Conservation (phyloP, 2,329 filamentous ascomycete genomes). For the Nemania bipapillata region DNA sequence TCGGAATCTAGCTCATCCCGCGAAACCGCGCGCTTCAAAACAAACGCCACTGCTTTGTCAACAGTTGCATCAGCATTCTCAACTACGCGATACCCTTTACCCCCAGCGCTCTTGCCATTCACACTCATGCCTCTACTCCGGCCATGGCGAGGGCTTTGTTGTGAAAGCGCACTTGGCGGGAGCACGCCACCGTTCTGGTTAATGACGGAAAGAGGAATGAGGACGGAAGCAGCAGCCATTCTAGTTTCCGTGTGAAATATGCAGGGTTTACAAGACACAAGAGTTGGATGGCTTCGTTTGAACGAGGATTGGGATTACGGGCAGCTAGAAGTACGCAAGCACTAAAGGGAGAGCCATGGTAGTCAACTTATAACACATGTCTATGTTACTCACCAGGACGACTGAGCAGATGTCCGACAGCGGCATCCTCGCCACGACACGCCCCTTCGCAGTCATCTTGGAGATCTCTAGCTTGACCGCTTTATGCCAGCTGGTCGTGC, state of each 20-base stretch:
- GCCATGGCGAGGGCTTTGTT: slow-evolving; percentile 53
- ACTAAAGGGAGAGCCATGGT: slow-evolving; percentile 2
- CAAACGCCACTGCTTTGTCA: slow-evolving; percentile 56
- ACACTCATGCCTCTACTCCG: slow-evolving; percentile 55
- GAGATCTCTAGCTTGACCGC: slow-evolving; percentile 38
- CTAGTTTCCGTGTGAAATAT: slow-evolving; percentile 25
- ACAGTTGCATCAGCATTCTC: slow-evolving; percentile 56
- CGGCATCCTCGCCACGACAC: slow-evolving; percentile 34
- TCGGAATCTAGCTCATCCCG: slow-evolving; percentile 53
- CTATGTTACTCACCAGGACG: slow-evolving; percentile 17
- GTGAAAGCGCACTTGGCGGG: slow-evolving; percentile 52
- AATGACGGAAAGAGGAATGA: slow-evolving; percentile 52
- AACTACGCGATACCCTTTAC: slow-evolving; percentile 56
- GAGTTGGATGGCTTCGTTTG: slow-evolving; percentile 6
- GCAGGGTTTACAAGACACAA: slow-evolving; percentile 21
- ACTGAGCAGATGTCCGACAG: slow-evolving; percentile 33
- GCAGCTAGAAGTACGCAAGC: slow-evolving; percentile 6
- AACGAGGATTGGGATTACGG: slow-evolving; percentile 17
- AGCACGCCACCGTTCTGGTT: slow-evolving; percentile 53
- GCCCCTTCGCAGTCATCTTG: slow-evolving; percentile 31
- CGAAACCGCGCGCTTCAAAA: slow-evolving; percentile 55
- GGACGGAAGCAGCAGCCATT: slow-evolving; percentile 53
- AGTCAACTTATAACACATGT: slow-evolving; percentile 36
- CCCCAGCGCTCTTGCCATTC: slow-evolving; percentile 46
- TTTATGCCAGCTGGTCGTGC: slow-evolving; percentile 41